Evolutionary conservation across 148 eudicot genomes (phyloP).

Genomic region (Tetragonia tetragonoides): DNA sequence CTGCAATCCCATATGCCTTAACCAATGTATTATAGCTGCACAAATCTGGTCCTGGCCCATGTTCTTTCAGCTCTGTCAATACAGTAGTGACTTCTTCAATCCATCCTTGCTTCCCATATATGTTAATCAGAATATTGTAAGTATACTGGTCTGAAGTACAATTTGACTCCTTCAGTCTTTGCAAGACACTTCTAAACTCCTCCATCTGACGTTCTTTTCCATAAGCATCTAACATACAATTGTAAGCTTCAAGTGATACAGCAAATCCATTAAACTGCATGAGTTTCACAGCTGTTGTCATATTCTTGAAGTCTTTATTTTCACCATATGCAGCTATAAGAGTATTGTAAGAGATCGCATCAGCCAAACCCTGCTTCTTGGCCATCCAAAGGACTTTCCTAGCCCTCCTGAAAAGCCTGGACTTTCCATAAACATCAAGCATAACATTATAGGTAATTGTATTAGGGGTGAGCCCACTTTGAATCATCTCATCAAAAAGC

Average conservation of each 20-base stretch:
- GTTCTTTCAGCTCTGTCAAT: constrained; percentile 64
- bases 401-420: constrained; percentile 72
- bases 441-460: constrained; percentile 75
- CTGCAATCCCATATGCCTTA: constrained; percentile 96
- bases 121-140: constrained; percentile 77
- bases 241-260: constrained; percentile 90
- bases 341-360: constrained; percentile 87
- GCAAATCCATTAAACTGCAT: constrained; percentile 88
- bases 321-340: constrained; percentile 79
- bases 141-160: constrained; percentile 64
- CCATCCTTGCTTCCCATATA: constrained; percentile 89
- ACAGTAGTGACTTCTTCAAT: constrained; percentile 77
- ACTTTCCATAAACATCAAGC: constrained; percentile 81
- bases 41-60: constrained; percentile 70
- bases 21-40: constrained; percentile 90
- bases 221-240: constrained; percentile 87
- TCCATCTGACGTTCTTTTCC: constrained; percentile 85
- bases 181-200: constrained; percentile 59
- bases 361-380: constrained; percentile 61
- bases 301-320: constrained; percentile 51
- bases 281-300: constrained; percentile 50
- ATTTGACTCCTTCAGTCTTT: constrained; percentile 57
- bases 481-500: constrained; percentile 89
- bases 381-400: constrained; percentile 72
- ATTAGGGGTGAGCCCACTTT: constrained; percentile 62